Evolutionary conservation across 306 rosid genomes (phyloP), one percentile per base, ranked within the genome.

Genomic region (Vigna radiata): DNA sequence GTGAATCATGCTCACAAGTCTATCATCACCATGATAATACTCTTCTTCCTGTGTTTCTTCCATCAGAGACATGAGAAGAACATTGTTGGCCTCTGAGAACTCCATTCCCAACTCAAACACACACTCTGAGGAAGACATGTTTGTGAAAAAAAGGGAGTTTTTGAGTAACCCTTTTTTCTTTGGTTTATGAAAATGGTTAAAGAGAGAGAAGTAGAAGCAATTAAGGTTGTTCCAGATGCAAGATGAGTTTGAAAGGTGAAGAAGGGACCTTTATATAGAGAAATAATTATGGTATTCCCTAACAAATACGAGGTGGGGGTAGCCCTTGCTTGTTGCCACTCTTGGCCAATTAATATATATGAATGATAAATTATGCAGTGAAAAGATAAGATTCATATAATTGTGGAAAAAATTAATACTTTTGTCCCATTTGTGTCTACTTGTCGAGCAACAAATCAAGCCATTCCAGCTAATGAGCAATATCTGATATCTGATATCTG

Each of bases 1-100:
- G 52, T 83, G 91, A 46, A 89, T 87, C 73, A 87, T 80, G 52
- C 79, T 85, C 3, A 75, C 78, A 25, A 89, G 79, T 50, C 85
- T 87, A 13, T 87, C 89, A 77, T 83, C 94, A 0, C 78, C 88
- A 60, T 55, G 87, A 60, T 55, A 50, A 62, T 62, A 69, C 73
- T 76, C 84, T 37, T 87, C 89, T 48, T 89, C 87, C 4, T 71
- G 79, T 8, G 79, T 50, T 63, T 87, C 89, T 72, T 85, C 88
- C 81, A 85, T 46, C 11, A 87, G 43, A n/a, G 83, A 77, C 89
- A 75, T 79, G 49, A 87, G 80, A 75, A 87, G 70, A n/a, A 81
- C 79, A 55, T 47, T 73, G 68, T 79, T 70, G 25, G 83, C 67
- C 41, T 80, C 50, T 68, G 63, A 58, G n/a, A 58, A 58, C 23